Percentiles rank a stretch among this genome's conserved stretches.
Conservation (phyloP, 2,329 filamentous ascomycete species). For the Sclerotinia minor region DNA sequence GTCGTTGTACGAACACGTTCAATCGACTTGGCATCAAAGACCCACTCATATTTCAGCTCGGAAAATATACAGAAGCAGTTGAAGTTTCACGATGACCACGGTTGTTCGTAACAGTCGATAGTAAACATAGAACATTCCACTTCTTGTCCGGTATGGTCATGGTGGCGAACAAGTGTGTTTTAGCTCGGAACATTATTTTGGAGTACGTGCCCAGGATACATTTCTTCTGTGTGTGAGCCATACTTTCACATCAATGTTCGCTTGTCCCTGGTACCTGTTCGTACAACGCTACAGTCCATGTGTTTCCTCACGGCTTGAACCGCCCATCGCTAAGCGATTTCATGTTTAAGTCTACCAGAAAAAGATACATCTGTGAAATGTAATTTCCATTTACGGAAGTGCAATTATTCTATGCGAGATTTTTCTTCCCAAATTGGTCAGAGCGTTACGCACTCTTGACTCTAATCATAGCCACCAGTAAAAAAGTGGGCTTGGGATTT, state of each 20-base stretch:
- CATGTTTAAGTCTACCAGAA: not conserved
- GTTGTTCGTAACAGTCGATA: not conserved
- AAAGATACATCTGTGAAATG: not conserved
- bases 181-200: not conserved
- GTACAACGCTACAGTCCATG: not conserved
- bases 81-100: not conserved
- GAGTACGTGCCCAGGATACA: not conserved
- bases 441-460: not conserved
- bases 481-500: not conserved
- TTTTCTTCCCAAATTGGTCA: not conserved
- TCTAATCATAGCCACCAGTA: not conserved
- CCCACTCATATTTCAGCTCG: constrained; percentile 4
- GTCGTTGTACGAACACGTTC: not conserved
- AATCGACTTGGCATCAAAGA: not conserved
- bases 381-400: not conserved
- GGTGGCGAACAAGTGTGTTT: not conserved
- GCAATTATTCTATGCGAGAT: not conserved
- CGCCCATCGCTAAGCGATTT: not conserved
- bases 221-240: not conserved
- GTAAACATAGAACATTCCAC: not conserved
- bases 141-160: not conserved
- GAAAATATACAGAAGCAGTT: not conserved
- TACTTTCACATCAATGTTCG: constrained; percentile 3
- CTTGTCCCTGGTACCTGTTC: constrained; percentile 11
- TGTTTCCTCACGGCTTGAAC: constrained; percentile 2